Evolutionary conservation across 345 rosid genomes (phyloP), one percentile per base, ranked within the genome.

Genomic region (Pseudoturritis turrita): DNA sequence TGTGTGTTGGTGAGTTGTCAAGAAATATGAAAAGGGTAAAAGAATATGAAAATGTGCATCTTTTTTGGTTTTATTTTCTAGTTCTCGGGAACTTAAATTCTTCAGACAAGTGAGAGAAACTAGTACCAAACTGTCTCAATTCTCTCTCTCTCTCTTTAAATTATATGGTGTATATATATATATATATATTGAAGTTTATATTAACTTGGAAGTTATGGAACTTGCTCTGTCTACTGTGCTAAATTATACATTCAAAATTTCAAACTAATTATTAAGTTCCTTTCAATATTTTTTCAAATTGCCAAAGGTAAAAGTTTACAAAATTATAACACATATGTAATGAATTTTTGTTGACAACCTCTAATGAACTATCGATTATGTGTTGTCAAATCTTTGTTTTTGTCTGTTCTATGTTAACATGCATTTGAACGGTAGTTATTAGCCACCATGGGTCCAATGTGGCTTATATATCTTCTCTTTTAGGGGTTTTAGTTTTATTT

Each of bases 1-100:
- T 59, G 15, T 50, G 68, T 50, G 62, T 67, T 62, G 36, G 15
- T 54, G 79, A 53, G 70, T 69, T 68, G 79, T 75, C 79, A 76
- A 52, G 35, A 60, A 52, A 40, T 11, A 68, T 61, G 63, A 43
- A 53, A 75, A 68, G 56, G 56, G 3, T 0, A 56, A 63, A 57
- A 75, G 64, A 69, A 68, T 51, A 61, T 52, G 79, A 52, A 68
- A 52, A 45, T 62, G 44, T 53, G 33, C 11, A 36, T 47, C 28
- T 65, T 57, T 65, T 43, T 22, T 10, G 18, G 40, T 66, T 67
- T 49, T 51, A 19, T 50, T 56, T 50, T 68, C 50, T 12, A 68
- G 74, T 75, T 76, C 52, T 68, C 4, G 79, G 75, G 70, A 76
- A 76, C 71, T 40, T 14, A 53, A 45, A 35, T 44, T 19, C 36